Percentiles rank a stretch among this genome's conserved stretches.
Evolutionary conservation across 176 grass and related monocot genomes (phyloP).

Genomic region (Coix lacrymajobi): DNA sequence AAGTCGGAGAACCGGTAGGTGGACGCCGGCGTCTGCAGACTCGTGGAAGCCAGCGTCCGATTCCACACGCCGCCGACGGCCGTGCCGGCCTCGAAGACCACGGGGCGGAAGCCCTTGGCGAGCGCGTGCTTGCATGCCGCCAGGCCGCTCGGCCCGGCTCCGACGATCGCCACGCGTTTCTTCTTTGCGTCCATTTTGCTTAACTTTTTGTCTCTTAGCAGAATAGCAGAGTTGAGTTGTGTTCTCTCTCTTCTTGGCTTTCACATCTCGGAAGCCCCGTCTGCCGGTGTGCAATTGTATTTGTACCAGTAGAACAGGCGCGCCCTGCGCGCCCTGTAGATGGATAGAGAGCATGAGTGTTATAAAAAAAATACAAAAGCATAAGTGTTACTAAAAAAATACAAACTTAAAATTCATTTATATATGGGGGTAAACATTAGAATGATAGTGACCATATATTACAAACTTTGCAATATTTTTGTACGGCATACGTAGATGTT

Average conservation of each 20-base stretch:
- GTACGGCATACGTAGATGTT: too few relatives aligned
- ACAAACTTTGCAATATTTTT: too few relatives aligned
- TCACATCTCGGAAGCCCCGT: not conserved
- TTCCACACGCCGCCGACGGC: conserved; percentile 50
- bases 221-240: not conserved
- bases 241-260: not conserved
- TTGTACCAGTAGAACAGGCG: not conserved
- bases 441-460: too few relatives aligned
- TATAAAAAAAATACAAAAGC: too few relatives aligned
- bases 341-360: too few relatives aligned
- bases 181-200: conserved; percentile 36
- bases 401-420: too few relatives aligned
- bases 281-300: not conserved
- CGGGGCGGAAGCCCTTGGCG: conserved; percentile 43
- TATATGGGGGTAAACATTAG: too few relatives aligned
- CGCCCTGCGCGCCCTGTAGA: too few relatives aligned
- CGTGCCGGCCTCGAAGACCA: conserved; percentile 41
- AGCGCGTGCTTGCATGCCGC: conserved; percentile 55
- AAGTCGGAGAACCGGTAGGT: conserved; percentile 61
- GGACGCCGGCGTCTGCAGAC: conserved; percentile 42
- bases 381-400: too few relatives aligned
- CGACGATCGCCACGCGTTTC: conserved; percentile 43
- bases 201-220: not conserved
- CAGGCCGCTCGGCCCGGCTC: conserved; percentile 59
- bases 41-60: conserved; percentile 50